These are phyloP conservation scores for Cladosporium sphaerospermum DNA, from an alignment of 2,329 filamentous ascomycete genomes.

Conservation along the genomic window DNA sequence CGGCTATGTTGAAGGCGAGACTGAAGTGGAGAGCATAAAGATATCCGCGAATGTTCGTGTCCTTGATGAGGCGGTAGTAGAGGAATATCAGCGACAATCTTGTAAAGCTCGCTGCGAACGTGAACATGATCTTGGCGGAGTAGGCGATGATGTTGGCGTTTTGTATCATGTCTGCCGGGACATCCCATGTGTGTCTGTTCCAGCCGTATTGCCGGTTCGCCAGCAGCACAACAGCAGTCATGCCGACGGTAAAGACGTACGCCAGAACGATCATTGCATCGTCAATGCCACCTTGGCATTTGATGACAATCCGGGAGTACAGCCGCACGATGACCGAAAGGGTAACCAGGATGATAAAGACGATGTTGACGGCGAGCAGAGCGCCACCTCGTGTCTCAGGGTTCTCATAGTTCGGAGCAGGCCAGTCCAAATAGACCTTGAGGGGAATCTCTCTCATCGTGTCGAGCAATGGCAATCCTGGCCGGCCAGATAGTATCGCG, in stretches of 20 bases:
- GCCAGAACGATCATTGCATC: constrained; percentile 38
- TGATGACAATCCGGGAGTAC: constrained; percentile 36
- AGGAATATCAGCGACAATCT: constrained; percentile 40
- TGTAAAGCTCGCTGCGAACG: constrained; percentile 37
- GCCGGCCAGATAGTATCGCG: neutral
- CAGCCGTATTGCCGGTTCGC: constrained; percentile 38
- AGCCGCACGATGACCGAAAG: constrained; percentile 33
- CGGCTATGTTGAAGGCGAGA: constrained; percentile 32
- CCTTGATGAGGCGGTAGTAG: constrained; percentile 40
- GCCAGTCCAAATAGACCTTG: constrained; percentile 33
- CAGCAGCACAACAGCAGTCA: constrained; percentile 36
- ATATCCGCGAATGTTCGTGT: constrained; percentile 36
- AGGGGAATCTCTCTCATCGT: constrained; percentile 16
- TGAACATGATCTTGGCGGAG: constrained; percentile 38
- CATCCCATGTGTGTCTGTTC: constrained; percentile 40
- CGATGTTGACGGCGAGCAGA: constrained; percentile 34
- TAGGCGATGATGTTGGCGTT: constrained; percentile 35
- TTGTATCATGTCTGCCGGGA: constrained; percentile 23
- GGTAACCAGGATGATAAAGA: constrained; percentile 35
- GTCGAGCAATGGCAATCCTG: neutral
- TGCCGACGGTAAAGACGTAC: constrained; percentile 34
- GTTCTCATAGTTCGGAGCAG: constrained; percentile 37
- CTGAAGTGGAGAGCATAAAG: constrained; percentile 34
- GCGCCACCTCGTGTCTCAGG: constrained; percentile 36
- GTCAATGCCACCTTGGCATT: constrained; percentile 39